Evolutionary conservation across 2,329 filamentous ascomycete species (phyloP), one percentile per base, ranked within the genome.

Genomic region (Penicillium glabrum): DNA sequence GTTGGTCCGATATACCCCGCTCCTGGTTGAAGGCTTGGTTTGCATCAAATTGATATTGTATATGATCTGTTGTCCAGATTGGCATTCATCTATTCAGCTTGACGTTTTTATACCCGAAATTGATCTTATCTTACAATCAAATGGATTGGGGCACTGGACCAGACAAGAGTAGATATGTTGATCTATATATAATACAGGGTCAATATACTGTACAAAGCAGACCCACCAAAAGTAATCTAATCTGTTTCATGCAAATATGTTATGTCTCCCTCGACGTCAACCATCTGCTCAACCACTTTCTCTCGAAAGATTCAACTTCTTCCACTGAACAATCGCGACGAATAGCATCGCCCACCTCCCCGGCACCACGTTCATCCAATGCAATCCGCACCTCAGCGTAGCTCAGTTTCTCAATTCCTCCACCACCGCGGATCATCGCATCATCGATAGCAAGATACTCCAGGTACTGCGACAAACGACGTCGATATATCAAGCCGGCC

Each of bases 381-480:
- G 90, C 90, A 57, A 91, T 81, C 58, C 77, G 76, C 21, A 92
- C 76, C 77, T 96, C 91, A 39, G 84, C 82, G 8, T 75, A 75
- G 61, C 82, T 82, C 64, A 96, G 76, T 23, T 75, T 81, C 3
- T 69, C 62, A 5, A 83, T 80, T 0, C 87, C 89, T 1, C 89
- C 89, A 46, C 84, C 83, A 37, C 80, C 76, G 19, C 80, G 67
- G 47, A 97, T 82, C 71, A 93, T 77, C 61, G 68, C 74, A 74
- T 96, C 91, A 75, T 97, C 93, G 37, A 81, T 75, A 46, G 81
- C 81, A 60, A 97, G 71, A 68, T 89, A 90, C 41, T 80, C 75
- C 63, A 91, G 75, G 60, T 83, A 79, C 64, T 77, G 75, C 50
- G 67, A 64, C 43, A 91, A 76, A 60, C 81, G 80, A 51, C 78